A percentile compares a stretch with the other conserved stretches of the same genome.
phyloP scores from a whole-genome alignment of 1,284 basidiomycete genomes.

The Cutaneotrichosporon dermatis region DNA sequence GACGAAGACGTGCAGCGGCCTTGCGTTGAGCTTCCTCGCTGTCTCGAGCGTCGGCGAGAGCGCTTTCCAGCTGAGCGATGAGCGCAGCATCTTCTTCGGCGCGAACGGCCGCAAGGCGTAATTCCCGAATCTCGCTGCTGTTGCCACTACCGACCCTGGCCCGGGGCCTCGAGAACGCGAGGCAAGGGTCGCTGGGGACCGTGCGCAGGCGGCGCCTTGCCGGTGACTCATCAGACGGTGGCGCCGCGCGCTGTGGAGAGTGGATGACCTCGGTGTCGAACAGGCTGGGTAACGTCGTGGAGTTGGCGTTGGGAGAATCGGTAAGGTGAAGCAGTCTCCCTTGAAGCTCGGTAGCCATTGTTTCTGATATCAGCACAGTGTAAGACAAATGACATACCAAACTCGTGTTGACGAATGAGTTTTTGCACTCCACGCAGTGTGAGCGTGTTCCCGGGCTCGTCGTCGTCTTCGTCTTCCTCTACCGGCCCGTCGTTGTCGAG shows the following conservation, averaged over 20 bases:
- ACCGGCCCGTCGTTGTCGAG: slow-evolving; percentile 2
- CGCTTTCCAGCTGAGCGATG: slow-evolving; percentile 31
- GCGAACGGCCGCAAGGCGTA: slow-evolving; percentile 5
- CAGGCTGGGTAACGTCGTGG: neutral
- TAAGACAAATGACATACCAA: slow-evolving; percentile 5
- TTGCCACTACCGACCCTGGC: neutral
- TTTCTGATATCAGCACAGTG: slow-evolving; percentile 3
- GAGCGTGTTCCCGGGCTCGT: slow-evolving; percentile 11
- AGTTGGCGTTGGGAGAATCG: neutral
- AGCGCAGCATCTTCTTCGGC: slow-evolving; percentile 31
- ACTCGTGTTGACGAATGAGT: slow-evolving; percentile 15
- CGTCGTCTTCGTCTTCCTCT: slow-evolving; percentile 7
- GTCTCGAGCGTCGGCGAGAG: slow-evolving; percentile 35
- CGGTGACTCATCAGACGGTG: neutral
- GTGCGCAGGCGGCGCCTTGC: neutral
- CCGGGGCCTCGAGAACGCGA: slow-evolving; percentile 1
- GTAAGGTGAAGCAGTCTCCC: neutral
- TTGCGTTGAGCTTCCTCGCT: slow-evolving; percentile 39
- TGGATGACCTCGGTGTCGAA: neutral
- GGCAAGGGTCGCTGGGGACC: slow-evolving; percentile 6
- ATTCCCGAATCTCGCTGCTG: neutral
- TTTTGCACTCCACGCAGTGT: slow-evolving; percentile 14
- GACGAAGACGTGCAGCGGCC: slow-evolving; percentile 30
- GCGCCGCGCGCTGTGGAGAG: neutral
- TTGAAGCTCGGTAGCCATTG: slow-evolving; percentile 1